A percentile compares a stretch with the other conserved stretches of the same genome.
Conservation (phyloP, 2,329 filamentous ascomycete species). For the Dactylellina cionopaga region DNA sequence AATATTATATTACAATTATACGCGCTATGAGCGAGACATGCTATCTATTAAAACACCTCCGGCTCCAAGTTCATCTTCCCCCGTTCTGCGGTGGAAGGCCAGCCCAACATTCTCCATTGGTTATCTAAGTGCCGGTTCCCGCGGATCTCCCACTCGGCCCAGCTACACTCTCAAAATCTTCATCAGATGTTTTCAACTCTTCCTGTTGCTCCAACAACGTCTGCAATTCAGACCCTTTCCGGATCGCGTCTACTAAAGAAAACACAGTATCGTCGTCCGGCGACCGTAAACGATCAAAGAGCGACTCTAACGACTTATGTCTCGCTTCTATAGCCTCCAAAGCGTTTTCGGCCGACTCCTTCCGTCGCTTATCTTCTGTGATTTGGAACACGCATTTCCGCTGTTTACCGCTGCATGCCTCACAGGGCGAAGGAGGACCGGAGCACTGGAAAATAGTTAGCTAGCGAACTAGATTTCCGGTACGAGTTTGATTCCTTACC, state of each 20-base stretch:
- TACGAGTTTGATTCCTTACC: constrained; percentile 15
- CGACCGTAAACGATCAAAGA: constrained; percentile 23
- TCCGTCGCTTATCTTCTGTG: constrained; percentile 27
- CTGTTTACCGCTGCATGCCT: constrained; percentile 12
- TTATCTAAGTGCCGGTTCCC: background rate
- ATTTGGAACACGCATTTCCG: constrained; percentile 38
- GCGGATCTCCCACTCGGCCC: constrained; percentile 13
- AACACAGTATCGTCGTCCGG: constrained; percentile 14
- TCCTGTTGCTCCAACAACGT: constrained; percentile 16
- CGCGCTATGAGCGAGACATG: no score
- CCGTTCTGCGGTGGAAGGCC: no score
- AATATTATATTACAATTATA: no score
- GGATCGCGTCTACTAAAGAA: constrained; percentile 31
- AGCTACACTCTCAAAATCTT: constrained; percentile 9
- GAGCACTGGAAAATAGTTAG: constrained; percentile 26
- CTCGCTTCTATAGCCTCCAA: constrained; percentile 23
- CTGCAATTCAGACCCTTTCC: constrained; percentile 14
- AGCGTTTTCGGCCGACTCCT: constrained; percentile 32
- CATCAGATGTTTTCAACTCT: background rate
- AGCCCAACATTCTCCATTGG: background rate
- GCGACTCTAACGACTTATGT: constrained; percentile 20
- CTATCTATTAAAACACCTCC: no score
- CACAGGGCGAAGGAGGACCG: constrained; percentile 30
- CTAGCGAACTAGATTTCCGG: background rate
- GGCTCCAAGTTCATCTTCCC: no score